These are phyloP conservation scores for Suillus americanus DNA, from an alignment of 768 basidiomycete genomes.

Conservation along the genomic window DNA sequence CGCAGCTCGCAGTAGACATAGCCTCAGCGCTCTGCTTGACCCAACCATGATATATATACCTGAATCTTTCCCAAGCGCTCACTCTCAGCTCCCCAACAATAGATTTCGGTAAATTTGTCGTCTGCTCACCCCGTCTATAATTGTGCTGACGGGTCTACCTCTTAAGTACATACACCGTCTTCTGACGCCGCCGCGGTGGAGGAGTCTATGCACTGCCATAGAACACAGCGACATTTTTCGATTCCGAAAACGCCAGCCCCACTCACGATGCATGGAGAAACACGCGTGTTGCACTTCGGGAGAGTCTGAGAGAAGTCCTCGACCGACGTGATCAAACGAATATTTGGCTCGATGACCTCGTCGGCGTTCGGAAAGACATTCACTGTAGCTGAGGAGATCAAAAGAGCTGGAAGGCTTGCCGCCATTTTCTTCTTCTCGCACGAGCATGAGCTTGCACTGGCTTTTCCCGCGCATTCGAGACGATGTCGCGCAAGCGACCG, in stretches of 20 bases:
- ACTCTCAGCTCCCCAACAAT: neutral
- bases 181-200: neutral
- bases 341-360: neutral
- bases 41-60: neutral
- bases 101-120: neutral
- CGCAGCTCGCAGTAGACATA: neutral
- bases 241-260: neutral
- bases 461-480: slow-evolving; percentile 10
- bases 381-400: neutral
- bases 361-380: neutral
- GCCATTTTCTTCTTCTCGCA: slow-evolving; percentile 20
- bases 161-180: neutral
- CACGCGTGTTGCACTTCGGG: neutral
- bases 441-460: slow-evolving; percentile 12
- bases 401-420: slow-evolving; percentile 13
- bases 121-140: too few species aligned
- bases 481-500: slow-evolving; percentile 13
- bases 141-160: neutral
- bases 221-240: neutral
- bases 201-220: neutral
- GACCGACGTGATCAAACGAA: neutral
- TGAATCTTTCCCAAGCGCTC: neutral
- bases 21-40: neutral
- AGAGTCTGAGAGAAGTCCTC: neutral
- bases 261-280: neutral